These are phyloP conservation scores for Penium margaritaceum DNA, from an alignment of 139 green algal species.

Conservation along the genomic window DNA sequence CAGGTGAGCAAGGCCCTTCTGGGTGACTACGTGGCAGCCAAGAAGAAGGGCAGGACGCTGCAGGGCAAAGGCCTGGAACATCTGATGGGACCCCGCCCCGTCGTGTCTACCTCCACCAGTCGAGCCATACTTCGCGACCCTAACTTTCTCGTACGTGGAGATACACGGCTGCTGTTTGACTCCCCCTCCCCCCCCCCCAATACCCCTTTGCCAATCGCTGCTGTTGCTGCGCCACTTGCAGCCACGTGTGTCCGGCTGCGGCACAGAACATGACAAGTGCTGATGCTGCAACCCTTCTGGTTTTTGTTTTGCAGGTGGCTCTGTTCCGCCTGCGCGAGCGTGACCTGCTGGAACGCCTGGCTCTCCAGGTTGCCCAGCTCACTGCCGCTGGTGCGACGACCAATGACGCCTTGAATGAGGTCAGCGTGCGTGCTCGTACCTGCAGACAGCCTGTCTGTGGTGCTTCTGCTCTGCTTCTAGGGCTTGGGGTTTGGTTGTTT, in stretches of 20 bases:
- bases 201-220: too few species aligned
- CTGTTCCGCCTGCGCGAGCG: constrained; percentile 38
- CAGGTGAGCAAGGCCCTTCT: constrained; percentile 45
- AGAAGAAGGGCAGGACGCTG: constrained; percentile 27
- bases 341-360: constrained; percentile 39
- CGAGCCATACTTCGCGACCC: constrained; percentile 1
- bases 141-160: constrained; percentile 29
- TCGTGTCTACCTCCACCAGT: constrained; percentile 3
- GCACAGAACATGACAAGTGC: too few species aligned
- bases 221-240: neutral
- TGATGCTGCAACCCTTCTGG: too few species aligned
- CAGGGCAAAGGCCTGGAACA: constrained; percentile 35
- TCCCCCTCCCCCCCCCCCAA: too few species aligned
- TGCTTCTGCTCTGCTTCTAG: too few species aligned
- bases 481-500: too few species aligned
- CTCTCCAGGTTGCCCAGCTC: neutral
- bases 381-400: constrained; percentile 1
- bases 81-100: constrained; percentile 12
- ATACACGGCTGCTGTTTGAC: too few species aligned
- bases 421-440: too few species aligned
- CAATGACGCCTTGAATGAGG: constrained; percentile 38
- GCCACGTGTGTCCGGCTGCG: neutral
- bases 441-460: too few species aligned
- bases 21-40: constrained; percentile 17
- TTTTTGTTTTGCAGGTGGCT: constrained; percentile 22